Percentiles rank a stretch among this genome's conserved stretches.
Conservation (phyloP, 192 early-diverging fungal species). For the Funneliformis geosporum region DNA sequence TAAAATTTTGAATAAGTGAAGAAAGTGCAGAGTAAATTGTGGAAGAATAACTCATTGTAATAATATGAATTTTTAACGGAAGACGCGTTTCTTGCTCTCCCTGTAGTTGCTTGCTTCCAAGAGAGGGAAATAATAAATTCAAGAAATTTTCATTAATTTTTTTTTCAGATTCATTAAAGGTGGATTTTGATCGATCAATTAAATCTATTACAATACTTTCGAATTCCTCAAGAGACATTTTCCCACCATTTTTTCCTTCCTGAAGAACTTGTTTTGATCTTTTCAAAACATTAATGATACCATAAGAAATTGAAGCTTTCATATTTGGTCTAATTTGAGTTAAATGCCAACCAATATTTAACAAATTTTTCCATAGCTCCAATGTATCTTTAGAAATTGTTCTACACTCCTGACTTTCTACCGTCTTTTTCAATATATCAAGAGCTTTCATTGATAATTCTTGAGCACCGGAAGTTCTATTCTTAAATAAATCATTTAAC, state of each 20-base stretch:
- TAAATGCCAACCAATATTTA: constrained; percentile 29
- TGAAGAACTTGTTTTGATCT: background rate
- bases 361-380: background rate
- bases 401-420: background rate
- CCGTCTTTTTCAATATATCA: background rate
- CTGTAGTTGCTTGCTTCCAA: background rate
- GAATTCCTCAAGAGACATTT: constrained; percentile 2
- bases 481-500: constrained; percentile 8
- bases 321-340: constrained; percentile 25
- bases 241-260: background rate
- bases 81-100: background rate
- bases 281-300: background rate
- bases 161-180: background rate
- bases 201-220: background rate
- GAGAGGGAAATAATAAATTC: background rate
- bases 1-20: constrained; percentile 17
- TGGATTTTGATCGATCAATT: background rate
- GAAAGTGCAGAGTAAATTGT: constrained; percentile 10
- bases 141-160: constrained; percentile 9
- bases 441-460: constrained; percentile 12
- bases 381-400: background rate
- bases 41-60: constrained; percentile 22
- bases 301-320: constrained; percentile 26
- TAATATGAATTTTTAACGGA: constrained; percentile 9
- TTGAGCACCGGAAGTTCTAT: constrained; percentile 30